Percentiles rank a stretch among this genome's conserved stretches.
These are phyloP conservation scores for Stagonosporopsis tanaceti DNA, from an alignment of 2,329 filamentous ascomycete genomes.

Conservation along the genomic window DNA sequence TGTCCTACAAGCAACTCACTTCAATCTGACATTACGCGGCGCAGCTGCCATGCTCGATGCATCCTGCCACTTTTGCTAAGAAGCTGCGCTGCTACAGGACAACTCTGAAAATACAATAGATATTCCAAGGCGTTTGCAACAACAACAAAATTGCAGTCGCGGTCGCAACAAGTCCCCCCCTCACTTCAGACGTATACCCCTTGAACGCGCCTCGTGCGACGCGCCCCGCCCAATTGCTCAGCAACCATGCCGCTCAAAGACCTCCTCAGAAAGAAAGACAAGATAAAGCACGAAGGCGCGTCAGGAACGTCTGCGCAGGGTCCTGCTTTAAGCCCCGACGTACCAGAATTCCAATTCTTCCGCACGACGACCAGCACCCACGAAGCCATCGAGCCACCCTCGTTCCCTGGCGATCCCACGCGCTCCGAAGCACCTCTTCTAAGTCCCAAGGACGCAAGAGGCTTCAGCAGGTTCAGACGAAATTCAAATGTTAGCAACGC, in stretches of 20 bases:
- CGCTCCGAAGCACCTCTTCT: constrained; percentile 38
- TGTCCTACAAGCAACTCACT: constrained; percentile 21
- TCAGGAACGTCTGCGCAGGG: constrained; percentile 30
- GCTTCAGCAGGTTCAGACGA: constrained; percentile 44
- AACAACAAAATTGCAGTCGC: constrained; percentile 14
- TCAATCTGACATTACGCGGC: constrained; percentile 23
- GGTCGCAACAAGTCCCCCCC: constrained; percentile 11
- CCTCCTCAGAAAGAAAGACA: constrained; percentile 69
- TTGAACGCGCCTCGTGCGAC: constrained; percentile 17
- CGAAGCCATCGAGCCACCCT: constrained; percentile 78
- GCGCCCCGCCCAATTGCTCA: constrained; percentile 22
- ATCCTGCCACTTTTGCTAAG: constrained; percentile 30
- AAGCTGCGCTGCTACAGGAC: constrained; percentile 44
- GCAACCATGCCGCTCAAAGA: constrained; percentile 66
- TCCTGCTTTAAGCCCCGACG: constrained; percentile 39
- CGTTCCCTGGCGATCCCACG: constrained; percentile 55
- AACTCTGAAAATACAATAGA: constrained; percentile 40
- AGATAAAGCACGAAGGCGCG: constrained; percentile 59
- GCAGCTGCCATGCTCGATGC: constrained; percentile 36
- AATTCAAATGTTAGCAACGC: constrained; percentile 44
- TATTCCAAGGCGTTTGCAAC: not conserved
- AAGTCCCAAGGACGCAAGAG: constrained; percentile 36
- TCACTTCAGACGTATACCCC: constrained; percentile 23
- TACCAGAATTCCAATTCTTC: constrained; percentile 78
- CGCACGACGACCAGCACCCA: constrained; percentile 82